Base-by-base conservation (phyloP, 2,329 filamentous ascomycete species). In the Apiospora phragmitis region DNA sequence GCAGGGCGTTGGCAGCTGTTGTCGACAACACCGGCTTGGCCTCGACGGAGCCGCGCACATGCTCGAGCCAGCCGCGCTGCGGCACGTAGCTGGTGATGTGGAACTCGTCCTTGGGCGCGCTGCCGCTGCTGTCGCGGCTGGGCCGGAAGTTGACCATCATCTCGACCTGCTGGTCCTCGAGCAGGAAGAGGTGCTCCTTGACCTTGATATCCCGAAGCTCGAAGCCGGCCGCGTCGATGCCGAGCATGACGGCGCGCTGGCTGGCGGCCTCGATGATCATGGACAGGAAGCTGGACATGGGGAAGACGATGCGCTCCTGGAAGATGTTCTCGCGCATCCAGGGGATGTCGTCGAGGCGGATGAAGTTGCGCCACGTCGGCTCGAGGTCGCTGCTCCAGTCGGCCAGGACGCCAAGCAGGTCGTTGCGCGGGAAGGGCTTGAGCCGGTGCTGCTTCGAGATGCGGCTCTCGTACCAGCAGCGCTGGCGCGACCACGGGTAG, bases 241-340 rank as follows among this genome's bases (percentile, higher is more conserved):
- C 78, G 41, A 76, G 75, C 32, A 76, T 69, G n/a, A 45, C 68
- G 35, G 79, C 78, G 65, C 76, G 71, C 68, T 75, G 75, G n/a
- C 69, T 67, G 11, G 75, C 74, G 18, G 75, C 75, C 45, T 76
- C 75, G 38, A 75, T 69, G 45, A 76, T 78, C 81, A 86, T 83
- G 49, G 82, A 81, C 9, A 84, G 75, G 51, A 81, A 82, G 29
- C 83, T 85, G 1, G 82, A 78, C 29, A 81, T 80, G 26, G 86
- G 84, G 73, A 84, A 86, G 68, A 86, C 81, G 68, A 82, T 81
- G 69, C 84, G 81, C 73, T 81, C 84, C 71, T 86, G 82, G 77
- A 87, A 83, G 55, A 77, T 75, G 78, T 87, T 86, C 72, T 86
- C 85, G 67, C 83, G 80, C 21, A 86, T 81, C 74, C 87, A 88